phyloP scores from a whole-genome alignment of 2,329 filamentous ascomycete species.

The Pseudogymnoascus sp. region DNA sequence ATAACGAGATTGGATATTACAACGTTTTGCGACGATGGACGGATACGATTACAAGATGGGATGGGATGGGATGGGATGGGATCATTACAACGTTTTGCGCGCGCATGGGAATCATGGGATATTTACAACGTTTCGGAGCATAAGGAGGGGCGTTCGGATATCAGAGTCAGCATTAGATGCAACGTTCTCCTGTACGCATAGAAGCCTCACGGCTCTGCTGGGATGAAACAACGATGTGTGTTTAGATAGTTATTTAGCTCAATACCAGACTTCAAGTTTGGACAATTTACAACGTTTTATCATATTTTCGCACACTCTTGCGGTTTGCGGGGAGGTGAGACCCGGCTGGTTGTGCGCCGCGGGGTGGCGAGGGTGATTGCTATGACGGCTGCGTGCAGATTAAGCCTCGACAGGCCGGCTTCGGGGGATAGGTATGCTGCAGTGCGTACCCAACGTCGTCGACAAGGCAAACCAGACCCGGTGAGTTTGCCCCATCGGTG shows the following conservation, averaged over 20 bases:
- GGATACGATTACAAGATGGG: background rate
- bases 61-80: too few species aligned
- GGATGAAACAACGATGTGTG: background rate
- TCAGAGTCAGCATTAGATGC: conserved; percentile 4
- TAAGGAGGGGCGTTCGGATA: background rate
- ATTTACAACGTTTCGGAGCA: background rate
- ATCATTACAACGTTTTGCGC: background rate
- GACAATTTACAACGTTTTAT: background rate
- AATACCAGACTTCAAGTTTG: background rate
- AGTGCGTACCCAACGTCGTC: too few species aligned
- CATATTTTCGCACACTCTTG: background rate
- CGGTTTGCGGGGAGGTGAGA: too few species aligned
- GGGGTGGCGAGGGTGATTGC: too few species aligned
- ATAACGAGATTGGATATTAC: background rate
- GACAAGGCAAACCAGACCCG: too few species aligned
- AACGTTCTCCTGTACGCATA: background rate
- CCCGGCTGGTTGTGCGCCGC: too few species aligned
- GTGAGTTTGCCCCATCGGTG: too few species aligned
- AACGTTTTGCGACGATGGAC: background rate
- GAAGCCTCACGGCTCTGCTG: conserved; percentile 5
- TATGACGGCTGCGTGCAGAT: too few species aligned
- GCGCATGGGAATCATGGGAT: background rate
- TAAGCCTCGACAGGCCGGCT: too few species aligned
- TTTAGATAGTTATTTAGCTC: background rate
- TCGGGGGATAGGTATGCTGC: too few species aligned